Conservation (phyloP, 1,284 basidiomycete genomes). For the Moesziomyces globuligerus region DNA sequence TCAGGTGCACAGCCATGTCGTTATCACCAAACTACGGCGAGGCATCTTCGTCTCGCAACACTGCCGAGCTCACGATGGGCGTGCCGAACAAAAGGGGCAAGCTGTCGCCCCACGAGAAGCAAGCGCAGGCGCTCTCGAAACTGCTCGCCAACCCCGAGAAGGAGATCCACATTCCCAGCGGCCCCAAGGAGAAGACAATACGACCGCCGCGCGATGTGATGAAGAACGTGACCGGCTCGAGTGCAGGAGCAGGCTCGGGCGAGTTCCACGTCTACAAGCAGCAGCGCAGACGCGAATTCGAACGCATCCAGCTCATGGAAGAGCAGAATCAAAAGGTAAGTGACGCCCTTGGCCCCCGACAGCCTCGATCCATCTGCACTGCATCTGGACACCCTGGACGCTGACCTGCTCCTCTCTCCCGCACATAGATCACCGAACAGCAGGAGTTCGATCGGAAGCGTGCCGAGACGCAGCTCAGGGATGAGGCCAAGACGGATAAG, state of each 20-base stretch:
- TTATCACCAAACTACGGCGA: slow-evolving; percentile 4
- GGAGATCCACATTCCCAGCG: slow-evolving; percentile 47
- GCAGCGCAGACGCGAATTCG: slow-evolving; percentile 89
- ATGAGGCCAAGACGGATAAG: slow-evolving; percentile 62
- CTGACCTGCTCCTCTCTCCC: neutral
- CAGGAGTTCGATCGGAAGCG: slow-evolving; percentile 50
- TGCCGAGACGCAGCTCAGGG: slow-evolving; percentile 60
- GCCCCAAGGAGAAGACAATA: slow-evolving; percentile 46
- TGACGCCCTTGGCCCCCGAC: slow-evolving; percentile 13
- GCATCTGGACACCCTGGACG: neutral
- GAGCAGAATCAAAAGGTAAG: slow-evolving; percentile 80
- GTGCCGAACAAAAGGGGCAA: slow-evolving; percentile 25
- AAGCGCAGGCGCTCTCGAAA: slow-evolving; percentile 56
- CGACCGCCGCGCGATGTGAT: slow-evolving; percentile 72
- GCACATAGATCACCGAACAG: slow-evolving; percentile 40
- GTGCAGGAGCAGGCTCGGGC: slow-evolving; percentile 66
- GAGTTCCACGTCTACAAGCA: slow-evolving; percentile 93
- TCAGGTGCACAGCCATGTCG: slow-evolving; percentile 13
- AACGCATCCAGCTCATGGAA: slow-evolving; percentile 89
- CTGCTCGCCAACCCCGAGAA: slow-evolving; percentile 60
- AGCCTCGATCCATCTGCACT: neutral
- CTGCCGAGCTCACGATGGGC: slow-evolving; percentile 1
- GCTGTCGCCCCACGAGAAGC: slow-evolving; percentile 53
- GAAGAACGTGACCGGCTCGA: slow-evolving; percentile 74
- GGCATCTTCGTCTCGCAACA: slow-evolving; percentile 21